Base-by-base conservation (phyloP, 2,329 filamentous ascomycete genomes). In the Colletotrichum siamense region DNA sequence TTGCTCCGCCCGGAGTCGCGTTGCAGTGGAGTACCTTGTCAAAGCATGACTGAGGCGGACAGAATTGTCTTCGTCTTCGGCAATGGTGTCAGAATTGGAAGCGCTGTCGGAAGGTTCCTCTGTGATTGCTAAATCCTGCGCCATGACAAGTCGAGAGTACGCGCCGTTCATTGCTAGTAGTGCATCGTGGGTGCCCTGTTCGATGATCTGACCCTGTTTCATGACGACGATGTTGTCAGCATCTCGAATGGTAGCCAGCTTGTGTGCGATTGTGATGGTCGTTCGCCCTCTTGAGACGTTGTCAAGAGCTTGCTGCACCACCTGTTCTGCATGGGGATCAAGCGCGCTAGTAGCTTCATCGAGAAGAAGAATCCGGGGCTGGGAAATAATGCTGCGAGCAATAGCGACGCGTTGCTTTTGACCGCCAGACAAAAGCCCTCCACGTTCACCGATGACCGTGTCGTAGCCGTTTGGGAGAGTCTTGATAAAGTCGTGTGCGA, bases 381-480 rank as follows among this genome's bases (percentile, higher is more conserved):
- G 79, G 2, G 82, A 83, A 18, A 88, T 81, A 52, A 88, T 83
- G 52, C 83, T 84, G 22, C 86, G 82, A 3, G 85, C 85, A 71
- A 94, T 94, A 1, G 92, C 90, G 26, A 94, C 87, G 10, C 92
- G 87, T 78, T 94, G 92, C 61, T 91, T 88, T 79, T 94, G 92
- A 1, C 92, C 93, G n/a, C 92, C 92, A 16, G 89, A 92, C 2
- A 94, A 84, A 71, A 91, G 90, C 39, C 90, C 88, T 3, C 91
- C 92, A 8, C 88, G 87, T 79, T 93, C 91, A 4, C 92, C 92
- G 7, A 94, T 89, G 9, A 86, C 83, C 0, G 92, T 92, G 1
- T 89, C 86, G 78, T 92, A 93, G 5, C 89, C 89, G 78, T 84
- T 78, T 6, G 88, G 87, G 1, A 90, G 81, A 15, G 83, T 81